Conservation (phyloP, 306 rosid species). For the Rosa multiflora region DNA sequence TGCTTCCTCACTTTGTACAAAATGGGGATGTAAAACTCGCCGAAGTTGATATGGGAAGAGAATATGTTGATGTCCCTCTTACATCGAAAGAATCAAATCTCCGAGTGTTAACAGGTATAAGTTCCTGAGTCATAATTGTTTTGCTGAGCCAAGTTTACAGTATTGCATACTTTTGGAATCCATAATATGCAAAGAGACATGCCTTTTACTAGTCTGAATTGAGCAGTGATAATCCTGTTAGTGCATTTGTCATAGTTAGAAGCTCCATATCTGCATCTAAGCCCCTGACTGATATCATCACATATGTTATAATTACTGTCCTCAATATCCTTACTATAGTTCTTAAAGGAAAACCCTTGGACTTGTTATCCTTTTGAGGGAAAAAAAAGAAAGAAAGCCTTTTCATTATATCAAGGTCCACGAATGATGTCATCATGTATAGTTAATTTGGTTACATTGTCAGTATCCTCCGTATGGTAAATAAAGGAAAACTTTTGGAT, state of each 20-base stretch:
- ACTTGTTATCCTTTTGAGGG: background rate
- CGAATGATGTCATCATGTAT: too few relatives aligned
- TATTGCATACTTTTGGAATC: background rate
- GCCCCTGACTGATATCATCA: background rate
- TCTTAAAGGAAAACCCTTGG: background rate
- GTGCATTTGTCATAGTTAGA: background rate
- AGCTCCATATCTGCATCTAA: background rate
- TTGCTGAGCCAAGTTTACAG: background rate
- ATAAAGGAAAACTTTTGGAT: too few relatives aligned
- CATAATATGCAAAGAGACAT: background rate
- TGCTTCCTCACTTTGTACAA: conserved; percentile 62
- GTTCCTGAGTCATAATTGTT: conserved; percentile 17
- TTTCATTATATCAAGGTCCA: too few relatives aligned
- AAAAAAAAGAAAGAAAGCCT: too few relatives aligned
- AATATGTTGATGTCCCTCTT: conserved; percentile 52
- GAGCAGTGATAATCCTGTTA: background rate
- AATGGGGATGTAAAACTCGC: conserved; percentile 41
- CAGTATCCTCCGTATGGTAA: too few relatives aligned
- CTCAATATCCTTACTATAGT: background rate
- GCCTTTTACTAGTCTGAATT: background rate
- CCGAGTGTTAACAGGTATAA: conserved; percentile 67
- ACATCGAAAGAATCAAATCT: conserved; percentile 40
- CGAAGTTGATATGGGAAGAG: conserved; percentile 47
- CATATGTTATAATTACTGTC: background rate
- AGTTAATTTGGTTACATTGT: too few relatives aligned